phyloP scores from a whole-genome alignment of 179 eudicot genomes.

The Spinacia oleracea region DNA sequence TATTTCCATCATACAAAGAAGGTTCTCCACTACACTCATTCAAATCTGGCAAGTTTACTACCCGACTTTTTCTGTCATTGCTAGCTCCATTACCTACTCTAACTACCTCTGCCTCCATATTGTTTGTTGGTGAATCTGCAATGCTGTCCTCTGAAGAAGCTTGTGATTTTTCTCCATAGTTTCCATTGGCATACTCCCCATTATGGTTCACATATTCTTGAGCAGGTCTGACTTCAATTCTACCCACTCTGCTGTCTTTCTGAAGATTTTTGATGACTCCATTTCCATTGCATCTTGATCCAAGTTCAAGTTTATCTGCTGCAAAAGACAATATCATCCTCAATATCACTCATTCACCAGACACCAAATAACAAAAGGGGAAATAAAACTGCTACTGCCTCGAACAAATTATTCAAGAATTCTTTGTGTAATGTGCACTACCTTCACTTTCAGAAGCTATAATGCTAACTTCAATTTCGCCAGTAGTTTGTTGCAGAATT shows the following conservation, averaged over 20 bases:
- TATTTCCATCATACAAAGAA: slow-evolving; percentile 19
- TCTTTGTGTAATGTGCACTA: slow-evolving; percentile 1
- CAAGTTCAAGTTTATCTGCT: slow-evolving; percentile 7
- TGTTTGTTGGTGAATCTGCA: background rate
- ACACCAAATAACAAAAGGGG: background rate
- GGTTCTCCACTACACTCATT: slow-evolving; percentile 32
- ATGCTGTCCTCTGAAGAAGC: slow-evolving; percentile 6
- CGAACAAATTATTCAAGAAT: background rate
- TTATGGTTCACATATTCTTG: slow-evolving; percentile 16
- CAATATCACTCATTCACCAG: background rate
- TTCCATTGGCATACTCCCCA: slow-evolving; percentile 6
- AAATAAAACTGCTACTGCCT: background rate
- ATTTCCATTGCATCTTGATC: slow-evolving; percentile 19
- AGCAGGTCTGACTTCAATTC: slow-evolving; percentile 14
- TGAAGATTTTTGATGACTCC: slow-evolving; percentile 18
- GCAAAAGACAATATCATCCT: slow-evolving; percentile 4
- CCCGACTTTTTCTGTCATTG: slow-evolving; percentile 16
- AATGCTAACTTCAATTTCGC: slow-evolving; percentile 12
- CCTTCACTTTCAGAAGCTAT: slow-evolving; percentile 17
- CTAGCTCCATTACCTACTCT: slow-evolving; percentile 1
- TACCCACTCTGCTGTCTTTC: slow-evolving; percentile 8
- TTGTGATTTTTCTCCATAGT: background rate
- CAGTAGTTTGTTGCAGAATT: slow-evolving; percentile 15
- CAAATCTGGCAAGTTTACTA: slow-evolving; percentile 32
- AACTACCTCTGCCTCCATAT: slow-evolving; percentile 3